Conservation (phyloP, 2,329 filamentous ascomycete genomes). For the Fusarium piperis region DNA sequence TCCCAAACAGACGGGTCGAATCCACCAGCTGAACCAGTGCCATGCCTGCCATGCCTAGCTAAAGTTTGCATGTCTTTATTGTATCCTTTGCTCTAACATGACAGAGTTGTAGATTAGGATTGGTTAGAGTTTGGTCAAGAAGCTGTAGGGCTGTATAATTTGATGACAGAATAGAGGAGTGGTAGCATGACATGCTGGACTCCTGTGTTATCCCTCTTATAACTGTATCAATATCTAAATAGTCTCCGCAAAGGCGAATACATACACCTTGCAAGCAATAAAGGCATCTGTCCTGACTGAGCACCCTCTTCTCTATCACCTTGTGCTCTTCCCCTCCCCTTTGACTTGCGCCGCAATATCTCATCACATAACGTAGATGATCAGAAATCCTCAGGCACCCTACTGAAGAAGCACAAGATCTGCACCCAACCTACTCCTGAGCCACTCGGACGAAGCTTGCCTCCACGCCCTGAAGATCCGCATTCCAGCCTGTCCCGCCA, state of each 20-base stretch:
- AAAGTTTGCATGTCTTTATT: background rate
- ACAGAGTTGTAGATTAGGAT: background rate
- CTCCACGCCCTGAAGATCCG: background rate
- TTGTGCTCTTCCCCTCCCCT: background rate
- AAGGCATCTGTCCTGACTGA: background rate
- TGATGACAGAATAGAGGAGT: background rate
- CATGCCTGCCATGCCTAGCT: background rate
- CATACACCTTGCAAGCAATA: background rate
- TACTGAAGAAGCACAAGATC: background rate
- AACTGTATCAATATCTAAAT: background rate
- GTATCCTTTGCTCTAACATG: background rate
- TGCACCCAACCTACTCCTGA: slow-evolving; percentile 1
- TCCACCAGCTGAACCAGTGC: background rate
- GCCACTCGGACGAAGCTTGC: background rate
- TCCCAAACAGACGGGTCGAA: background rate
- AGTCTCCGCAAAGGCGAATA: background rate
- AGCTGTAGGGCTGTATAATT: background rate
- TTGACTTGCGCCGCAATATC: slow-evolving; percentile 19
- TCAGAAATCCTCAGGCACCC: slow-evolving; percentile 14
- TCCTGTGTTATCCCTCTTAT: background rate
- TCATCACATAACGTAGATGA: slow-evolving; percentile 18
- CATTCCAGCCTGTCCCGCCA: slow-evolving; percentile 15
- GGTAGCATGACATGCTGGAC: background rate
- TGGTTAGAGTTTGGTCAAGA: background rate
- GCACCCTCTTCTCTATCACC: background rate